Conservation (phyloP, 2,329 filamentous ascomycete species). For the Neonectria coccinea region DNA sequence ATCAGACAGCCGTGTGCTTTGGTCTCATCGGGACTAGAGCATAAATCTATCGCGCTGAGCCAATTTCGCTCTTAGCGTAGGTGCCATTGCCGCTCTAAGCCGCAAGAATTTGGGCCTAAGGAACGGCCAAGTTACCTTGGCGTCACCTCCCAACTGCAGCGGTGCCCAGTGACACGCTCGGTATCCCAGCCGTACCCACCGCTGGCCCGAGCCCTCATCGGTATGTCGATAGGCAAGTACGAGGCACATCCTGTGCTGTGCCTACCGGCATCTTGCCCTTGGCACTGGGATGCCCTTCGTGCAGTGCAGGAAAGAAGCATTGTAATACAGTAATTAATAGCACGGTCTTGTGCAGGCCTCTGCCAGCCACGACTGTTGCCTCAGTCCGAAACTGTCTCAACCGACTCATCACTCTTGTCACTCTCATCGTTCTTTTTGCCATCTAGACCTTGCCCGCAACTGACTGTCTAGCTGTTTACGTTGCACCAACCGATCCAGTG, state of each 20-base stretch:
- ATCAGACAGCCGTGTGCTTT: constrained; percentile 25
- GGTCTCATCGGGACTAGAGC: constrained; percentile 44
- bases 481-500: constrained; percentile 22
- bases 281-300: background rate
- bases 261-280: background rate
- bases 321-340: background rate
- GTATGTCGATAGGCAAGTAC: constrained; percentile 16
- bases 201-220: constrained; percentile 25
- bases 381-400: background rate
- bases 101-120: constrained; percentile 39
- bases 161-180: constrained; percentile 25
- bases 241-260: constrained; percentile 14
- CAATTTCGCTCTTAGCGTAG: constrained; percentile 40
- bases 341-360: constrained; percentile 18
- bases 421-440: constrained; percentile 21
- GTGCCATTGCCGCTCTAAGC: constrained; percentile 48
- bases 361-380: background rate
- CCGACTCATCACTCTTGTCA: constrained; percentile 8
- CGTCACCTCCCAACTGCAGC: constrained; percentile 39
- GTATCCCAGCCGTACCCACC: constrained; percentile 43
- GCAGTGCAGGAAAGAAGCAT: background rate
- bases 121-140: constrained; percentile 25
- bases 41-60: constrained; percentile 34
- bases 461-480: constrained; percentile 14
- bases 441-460: background rate